Base-by-base conservation (phyloP, 108 stramenopile genomes). In the Cyclotella sp. region DNA sequence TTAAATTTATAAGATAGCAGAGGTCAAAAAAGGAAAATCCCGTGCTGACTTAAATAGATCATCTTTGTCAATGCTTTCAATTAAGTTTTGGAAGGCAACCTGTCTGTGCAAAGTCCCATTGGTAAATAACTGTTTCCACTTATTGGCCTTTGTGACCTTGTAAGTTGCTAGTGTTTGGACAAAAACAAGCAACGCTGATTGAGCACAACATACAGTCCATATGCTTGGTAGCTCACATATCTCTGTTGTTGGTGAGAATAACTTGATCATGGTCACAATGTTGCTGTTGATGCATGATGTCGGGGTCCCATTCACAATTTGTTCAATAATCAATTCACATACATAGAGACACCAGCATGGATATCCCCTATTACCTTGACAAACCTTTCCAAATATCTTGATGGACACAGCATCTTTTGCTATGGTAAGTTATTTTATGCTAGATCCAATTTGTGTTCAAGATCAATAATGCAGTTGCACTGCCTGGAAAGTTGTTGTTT, bases 281-380 rank as follows among this genome's bases (percentile, higher is more conserved):
- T 66, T 66, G 64, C 42, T 39, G 14, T 14, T 22, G 18, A 66
- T 24, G 14, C 39, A 45, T 66, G 68, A 49, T 29, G 68, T 45
- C 2, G 68, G 68, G 14, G 68, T 68, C 3, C 68, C 68, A 51
- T 68, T 68, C 0, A 68, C 68, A 18, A 68, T 16, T 14, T 68
- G 47, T 40, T 68, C 68, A 47, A 51, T 29, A 21, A 68, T 68
- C n/a, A 51, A 34, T 21, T 68, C 52, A 39, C 51, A 52, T 10
- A 68, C 49, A n/a, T 51, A 54, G 3, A 68, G 44, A n/a, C 46
- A 46, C 68, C 68, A 68, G 1, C 30, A 10, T 41, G 62, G 19
- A 14, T 34, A 8, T n/a, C 62, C 29, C 1, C 3, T 21, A 13
- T 21, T 58, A 5, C 57, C 22, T 26, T 28, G 19, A 51, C 18